Conservation (phyloP, 441 rosid species). For the Adansonia grandidieri region DNA sequence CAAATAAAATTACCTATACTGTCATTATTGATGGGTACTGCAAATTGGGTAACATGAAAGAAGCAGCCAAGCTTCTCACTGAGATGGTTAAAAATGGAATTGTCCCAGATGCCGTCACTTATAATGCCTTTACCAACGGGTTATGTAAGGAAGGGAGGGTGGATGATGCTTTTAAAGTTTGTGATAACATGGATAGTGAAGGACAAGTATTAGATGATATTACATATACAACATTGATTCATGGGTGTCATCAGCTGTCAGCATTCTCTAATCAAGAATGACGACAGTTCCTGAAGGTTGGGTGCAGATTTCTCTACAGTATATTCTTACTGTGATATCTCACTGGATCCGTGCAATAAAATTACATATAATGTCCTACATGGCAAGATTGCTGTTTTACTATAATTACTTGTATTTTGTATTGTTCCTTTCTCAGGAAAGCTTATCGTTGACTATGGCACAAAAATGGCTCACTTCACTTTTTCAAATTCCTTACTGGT, state of each 20-base stretch:
- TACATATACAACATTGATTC: constrained; percentile 54
- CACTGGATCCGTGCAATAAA: background rate
- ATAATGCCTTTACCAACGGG: constrained; percentile 53
- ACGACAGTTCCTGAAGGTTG: constrained; percentile 24
- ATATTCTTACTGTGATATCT: background rate
- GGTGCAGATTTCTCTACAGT: constrained; percentile 15
- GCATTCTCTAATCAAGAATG: constrained; percentile 39
- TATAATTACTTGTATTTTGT: background rate
- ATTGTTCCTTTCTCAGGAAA: background rate
- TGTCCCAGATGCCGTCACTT: constrained; percentile 56
- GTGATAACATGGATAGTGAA: constrained; percentile 33
- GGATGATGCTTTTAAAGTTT: constrained; percentile 48
- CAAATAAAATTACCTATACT: constrained; percentile 66
- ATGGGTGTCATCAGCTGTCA: constrained; percentile 45
- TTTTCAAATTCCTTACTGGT: constrained; percentile 9
- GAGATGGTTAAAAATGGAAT: constrained; percentile 57
- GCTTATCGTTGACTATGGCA: background rate
- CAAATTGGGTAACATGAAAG: constrained; percentile 50
- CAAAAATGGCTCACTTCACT: background rate
- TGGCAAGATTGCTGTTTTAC: background rate
- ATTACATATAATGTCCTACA: background rate
- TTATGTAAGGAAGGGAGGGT: constrained; percentile 53
- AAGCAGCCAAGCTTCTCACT: constrained; percentile 54
- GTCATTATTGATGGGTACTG: constrained; percentile 60
- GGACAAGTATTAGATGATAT: constrained; percentile 46